Conservation (phyloP, 169 alveolate genomes). For the Eimeria falciformis region DNA sequence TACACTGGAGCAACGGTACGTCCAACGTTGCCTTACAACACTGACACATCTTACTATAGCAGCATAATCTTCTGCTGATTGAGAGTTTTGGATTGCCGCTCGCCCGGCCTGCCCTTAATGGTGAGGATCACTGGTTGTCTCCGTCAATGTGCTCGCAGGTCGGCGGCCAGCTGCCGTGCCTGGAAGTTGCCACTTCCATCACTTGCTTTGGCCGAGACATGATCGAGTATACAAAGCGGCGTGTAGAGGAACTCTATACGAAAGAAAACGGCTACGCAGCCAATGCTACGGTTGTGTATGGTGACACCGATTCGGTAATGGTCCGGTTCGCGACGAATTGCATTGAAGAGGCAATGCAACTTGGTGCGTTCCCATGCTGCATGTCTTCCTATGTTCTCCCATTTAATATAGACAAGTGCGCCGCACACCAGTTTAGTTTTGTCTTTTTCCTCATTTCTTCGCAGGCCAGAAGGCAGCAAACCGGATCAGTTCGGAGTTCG, state of each 20-base stretch:
- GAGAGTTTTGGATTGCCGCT: background rate
- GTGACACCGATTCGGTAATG: slow-evolving; percentile 99
- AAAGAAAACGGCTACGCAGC: slow-evolving; percentile 91
- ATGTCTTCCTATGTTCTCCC: background rate
- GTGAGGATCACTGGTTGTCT: background rate
- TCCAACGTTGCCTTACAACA: background rate
- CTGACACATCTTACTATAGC: background rate
- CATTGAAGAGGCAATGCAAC: slow-evolving; percentile 94
- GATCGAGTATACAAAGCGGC: slow-evolving; percentile 89
- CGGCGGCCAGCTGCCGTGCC: slow-evolving; percentile 98
- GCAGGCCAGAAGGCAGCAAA: slow-evolving; percentile 95
- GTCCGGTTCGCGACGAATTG: slow-evolving; percentile 94
- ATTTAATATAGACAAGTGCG: background rate
- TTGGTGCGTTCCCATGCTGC: slow-evolving; percentile 80
- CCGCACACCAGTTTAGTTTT: background rate
- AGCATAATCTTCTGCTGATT: background rate
- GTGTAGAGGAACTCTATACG: slow-evolving; percentile 77
- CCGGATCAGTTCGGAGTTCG: slow-evolving; percentile 91
- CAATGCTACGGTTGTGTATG: slow-evolving; percentile 96
- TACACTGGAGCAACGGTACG: slow-evolving; percentile 98
- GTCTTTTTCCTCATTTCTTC: background rate
- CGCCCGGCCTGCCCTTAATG: background rate
- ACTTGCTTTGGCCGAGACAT: slow-evolving; percentile 98
- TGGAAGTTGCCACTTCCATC: slow-evolving; percentile 96
- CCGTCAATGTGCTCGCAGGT: slow-evolving; percentile 74